Base-by-base conservation (phyloP, 2,329 filamentous ascomycete species). In the Alternaria panax region DNA sequence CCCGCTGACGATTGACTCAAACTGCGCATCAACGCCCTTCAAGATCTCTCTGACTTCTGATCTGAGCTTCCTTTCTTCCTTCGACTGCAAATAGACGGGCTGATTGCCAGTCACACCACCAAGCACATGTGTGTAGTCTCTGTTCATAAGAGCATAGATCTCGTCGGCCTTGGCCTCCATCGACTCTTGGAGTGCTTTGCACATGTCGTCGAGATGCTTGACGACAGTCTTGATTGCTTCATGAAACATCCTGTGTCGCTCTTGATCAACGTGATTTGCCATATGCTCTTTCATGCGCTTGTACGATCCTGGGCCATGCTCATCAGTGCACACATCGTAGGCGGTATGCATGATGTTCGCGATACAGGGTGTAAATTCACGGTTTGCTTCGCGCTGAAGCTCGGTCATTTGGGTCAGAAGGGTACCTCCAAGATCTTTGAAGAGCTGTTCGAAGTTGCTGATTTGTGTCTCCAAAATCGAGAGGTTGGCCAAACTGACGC, bases 221-320 rank as follows among this genome's bases (percentile, higher is more conserved):
- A 76, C 76, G 8, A 86, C 82, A 4, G 74, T 73, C 1, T 79
- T 57, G 0, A 79, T 79, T 0, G 83, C 82, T 5, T 78, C 63
- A 2, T 67, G 60, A 67, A 88, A 88, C 85, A 88, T 88, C 1
- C 60, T 65, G 11, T 75, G 60, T 2, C 81, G 80, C 4, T 71
- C 51, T 0, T 48, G 36, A 0, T 80, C 71, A 1, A 88, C 79
- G 54, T 87, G 79, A 0, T 63, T 41, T 0, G 54, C 54, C 84
- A 88, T 86, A 25, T 75, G 61, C 0, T 47, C 57, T 62, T 86
- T 87, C 83, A 88, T 88, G 2, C 85, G 80, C 34, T 57, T 73
- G 67, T 76, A 87, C 11, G 70, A 77, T 3, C 86, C 85, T 0
- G 36, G 4, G 69, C 82, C 84, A n/a, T 40, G 38, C 66, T 87